Percentiles rank a stretch among this genome's conserved stretches.
Conservation (phyloP, 2,329 filamentous ascomycete species). For the Penicillium sp. region DNA sequence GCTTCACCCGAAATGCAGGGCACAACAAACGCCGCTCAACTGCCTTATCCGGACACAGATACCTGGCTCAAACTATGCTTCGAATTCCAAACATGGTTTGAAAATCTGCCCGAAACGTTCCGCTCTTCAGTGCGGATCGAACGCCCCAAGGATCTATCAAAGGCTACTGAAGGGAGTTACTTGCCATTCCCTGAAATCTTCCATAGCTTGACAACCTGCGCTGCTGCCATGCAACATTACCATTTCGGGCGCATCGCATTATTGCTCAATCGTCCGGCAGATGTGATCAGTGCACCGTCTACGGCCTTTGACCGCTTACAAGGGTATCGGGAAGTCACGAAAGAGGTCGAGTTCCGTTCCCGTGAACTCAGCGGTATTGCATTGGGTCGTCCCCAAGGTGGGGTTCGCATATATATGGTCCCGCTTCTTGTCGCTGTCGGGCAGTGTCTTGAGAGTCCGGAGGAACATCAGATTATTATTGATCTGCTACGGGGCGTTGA, state of each 20-base stretch:
- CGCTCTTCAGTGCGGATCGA: conserved; percentile 52
- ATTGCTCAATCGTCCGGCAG: conserved; percentile 58
- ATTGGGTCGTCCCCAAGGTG: conserved; percentile 53
- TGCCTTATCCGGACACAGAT: conserved; percentile 48
- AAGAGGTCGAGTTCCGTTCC: conserved; percentile 55
- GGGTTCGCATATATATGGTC: conserved; percentile 56
- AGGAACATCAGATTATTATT: conserved; percentile 54
- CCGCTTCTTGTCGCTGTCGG: conserved; percentile 61
- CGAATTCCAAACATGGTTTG: conserved; percentile 57
- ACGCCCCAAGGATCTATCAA: conserved; percentile 32
- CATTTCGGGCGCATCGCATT: conserved; percentile 63
- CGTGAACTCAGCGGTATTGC: conserved; percentile 60
- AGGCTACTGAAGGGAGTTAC: conserved; percentile 30
- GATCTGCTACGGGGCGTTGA: conserved; percentile 58
- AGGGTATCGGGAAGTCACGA: conserved; percentile 56
- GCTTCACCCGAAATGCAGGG: conserved; percentile 35
- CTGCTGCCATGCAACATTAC: conserved; percentile 62
- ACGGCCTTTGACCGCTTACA: conserved; percentile 55
- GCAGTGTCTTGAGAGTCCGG: conserved; percentile 53
- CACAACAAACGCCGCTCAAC: conserved; percentile 17
- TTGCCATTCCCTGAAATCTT: conserved; percentile 55
- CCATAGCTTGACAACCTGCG: conserved; percentile 61
- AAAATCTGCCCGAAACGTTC: conserved; percentile 57
- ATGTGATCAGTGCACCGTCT: conserved; percentile 52
- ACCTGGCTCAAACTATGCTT: conserved; percentile 53